phyloP scores from a whole-genome alignment of 805 yeast genomes.

The Pichia membranifaciens region DNA sequence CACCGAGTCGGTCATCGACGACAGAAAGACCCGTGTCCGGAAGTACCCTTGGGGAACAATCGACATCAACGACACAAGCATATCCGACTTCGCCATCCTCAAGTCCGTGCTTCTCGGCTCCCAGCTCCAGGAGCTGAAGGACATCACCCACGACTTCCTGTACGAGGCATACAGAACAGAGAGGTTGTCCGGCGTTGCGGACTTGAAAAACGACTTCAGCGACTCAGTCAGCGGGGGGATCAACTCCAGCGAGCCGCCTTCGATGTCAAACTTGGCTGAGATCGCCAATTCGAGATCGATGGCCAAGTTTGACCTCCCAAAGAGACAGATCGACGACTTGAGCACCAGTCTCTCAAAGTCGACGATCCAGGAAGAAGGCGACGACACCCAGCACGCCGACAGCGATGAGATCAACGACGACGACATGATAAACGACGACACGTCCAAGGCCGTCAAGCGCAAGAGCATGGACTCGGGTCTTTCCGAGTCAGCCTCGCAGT shows the following conservation, averaged over 20 bases:
- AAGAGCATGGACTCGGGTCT: slow-evolving; percentile 9
- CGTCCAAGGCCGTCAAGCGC: slow-evolving; percentile 8
- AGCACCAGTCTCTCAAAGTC: slow-evolving; percentile 5
- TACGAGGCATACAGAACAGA: slow-evolving; percentile 65
- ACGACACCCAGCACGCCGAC: neutral
- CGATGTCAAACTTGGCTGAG: slow-evolving; percentile 60
- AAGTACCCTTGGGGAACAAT: slow-evolving; percentile 73
- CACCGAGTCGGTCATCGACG: slow-evolving; percentile 45
- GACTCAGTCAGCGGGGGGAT: slow-evolving; percentile 3
- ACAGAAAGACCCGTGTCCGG: slow-evolving; percentile 51
- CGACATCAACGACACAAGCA: slow-evolving; percentile 47
- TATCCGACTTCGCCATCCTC: slow-evolving; percentile 49
- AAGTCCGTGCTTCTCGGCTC: slow-evolving; percentile 53
- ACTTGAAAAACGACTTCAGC: slow-evolving; percentile 29
- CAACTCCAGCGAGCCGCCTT: slow-evolving; percentile 36
- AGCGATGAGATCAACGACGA: slow-evolving; percentile 2
- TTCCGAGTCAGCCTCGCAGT: slow-evolving; percentile 11
- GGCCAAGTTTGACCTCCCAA: slow-evolving; percentile 21
- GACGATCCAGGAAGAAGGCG: slow-evolving; percentile 8
- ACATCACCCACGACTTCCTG: slow-evolving; percentile 58
- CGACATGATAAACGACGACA: slow-evolving; percentile 12
- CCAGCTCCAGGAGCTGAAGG: slow-evolving; percentile 59
- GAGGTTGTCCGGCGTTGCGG: slow-evolving; percentile 50
- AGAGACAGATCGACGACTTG: slow-evolving; percentile 13
- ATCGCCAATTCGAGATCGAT: slow-evolving; percentile 33